Conservation (phyloP, 768 basidiomycete genomes). For the Naganishia friedmannii region DNA sequence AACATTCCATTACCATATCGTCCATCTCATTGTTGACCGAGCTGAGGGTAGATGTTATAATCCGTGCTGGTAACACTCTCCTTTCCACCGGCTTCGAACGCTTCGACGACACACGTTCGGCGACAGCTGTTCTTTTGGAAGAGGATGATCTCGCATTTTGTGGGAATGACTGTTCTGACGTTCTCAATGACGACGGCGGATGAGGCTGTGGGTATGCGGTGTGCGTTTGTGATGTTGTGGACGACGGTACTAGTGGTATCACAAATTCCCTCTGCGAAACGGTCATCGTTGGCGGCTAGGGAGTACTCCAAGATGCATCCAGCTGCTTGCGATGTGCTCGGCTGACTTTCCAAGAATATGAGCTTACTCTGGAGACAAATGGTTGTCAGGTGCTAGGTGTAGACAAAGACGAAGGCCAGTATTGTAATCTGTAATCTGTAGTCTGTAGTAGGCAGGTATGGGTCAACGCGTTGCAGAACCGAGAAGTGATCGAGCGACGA, state of each 20-base stretch:
- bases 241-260: not conserved
- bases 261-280: not conserved
- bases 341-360: not conserved
- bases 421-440: too few species aligned
- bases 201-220: not conserved
- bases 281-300: not conserved
- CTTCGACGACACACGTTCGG: not conserved
- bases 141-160: conserved; percentile 11
- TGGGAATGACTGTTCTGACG: not conserved
- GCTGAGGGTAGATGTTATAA: not conserved
- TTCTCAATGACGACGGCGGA: not conserved
- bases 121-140: not conserved
- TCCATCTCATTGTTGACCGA: conserved; percentile 23
- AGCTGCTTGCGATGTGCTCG: not conserved
- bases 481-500: not conserved
- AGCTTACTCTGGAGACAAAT: not conserved
- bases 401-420: too few species aligned
- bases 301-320: not conserved
- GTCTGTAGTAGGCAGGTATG: too few species aligned
- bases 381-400: too few species aligned
- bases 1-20: conserved; percentile 30
- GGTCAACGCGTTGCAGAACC: not conserved
- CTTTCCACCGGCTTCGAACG: conserved; percentile 12
- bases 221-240: not conserved
- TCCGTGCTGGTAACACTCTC: conserved; percentile 25